phyloP scores from a whole-genome alignment of 2,329 filamentous ascomycete genomes.

The Ophiostoma sp. region DNA sequence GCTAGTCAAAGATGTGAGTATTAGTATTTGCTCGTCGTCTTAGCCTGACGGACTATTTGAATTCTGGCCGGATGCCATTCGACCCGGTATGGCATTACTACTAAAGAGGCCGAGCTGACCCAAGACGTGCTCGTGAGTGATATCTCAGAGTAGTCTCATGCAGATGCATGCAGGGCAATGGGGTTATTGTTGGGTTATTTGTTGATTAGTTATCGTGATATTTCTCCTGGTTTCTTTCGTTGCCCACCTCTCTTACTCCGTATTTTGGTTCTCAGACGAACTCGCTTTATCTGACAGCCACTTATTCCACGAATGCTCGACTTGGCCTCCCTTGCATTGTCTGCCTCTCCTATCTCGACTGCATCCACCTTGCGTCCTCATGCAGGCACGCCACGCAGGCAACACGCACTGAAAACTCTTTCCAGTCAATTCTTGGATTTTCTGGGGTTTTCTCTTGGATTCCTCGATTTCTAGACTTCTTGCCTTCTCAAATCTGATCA shows the following conservation, averaged over 20 bases:
- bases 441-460: not conserved
- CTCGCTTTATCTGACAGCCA: not conserved
- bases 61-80: not conserved
- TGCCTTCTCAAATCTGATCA: too few relatives aligned
- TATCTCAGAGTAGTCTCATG: not conserved
- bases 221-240: not conserved
- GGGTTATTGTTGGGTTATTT: not conserved
- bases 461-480: not conserved
- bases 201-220: not conserved
- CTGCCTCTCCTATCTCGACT: not conserved
- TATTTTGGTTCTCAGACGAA: not conserved
- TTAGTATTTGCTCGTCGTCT: not conserved
- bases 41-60: too few relatives aligned
- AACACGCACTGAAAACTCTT: constrained; percentile 7
- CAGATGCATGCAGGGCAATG: not conserved
- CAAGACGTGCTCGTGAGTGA: not conserved
- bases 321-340: constrained; percentile 4
- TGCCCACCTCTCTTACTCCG: not conserved
- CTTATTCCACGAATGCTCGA: not conserved
- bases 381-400: constrained; percentile 3
- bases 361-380: constrained; percentile 5
- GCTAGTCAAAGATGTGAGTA: not conserved
- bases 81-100: not conserved
- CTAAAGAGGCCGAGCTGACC: not conserved
- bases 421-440: not conserved